Percentiles rank a stretch among this genome's conserved stretches.
These are phyloP conservation scores for Kwoniella sp. DNA, from an alignment of 768 basidiomycete genomes.

Conservation along the genomic window DNA sequence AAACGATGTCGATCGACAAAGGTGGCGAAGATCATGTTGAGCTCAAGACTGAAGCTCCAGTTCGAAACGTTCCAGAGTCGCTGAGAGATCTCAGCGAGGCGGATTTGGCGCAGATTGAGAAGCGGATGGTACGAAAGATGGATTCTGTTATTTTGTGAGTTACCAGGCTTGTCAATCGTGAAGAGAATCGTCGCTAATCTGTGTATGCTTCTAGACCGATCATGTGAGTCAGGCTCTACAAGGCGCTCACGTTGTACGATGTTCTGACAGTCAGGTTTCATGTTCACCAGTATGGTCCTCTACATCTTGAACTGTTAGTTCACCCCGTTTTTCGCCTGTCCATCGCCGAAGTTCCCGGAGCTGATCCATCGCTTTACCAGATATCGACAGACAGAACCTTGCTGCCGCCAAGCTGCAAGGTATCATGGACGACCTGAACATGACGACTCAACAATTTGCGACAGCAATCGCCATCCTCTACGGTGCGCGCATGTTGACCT, in stretches of 20 bases:
- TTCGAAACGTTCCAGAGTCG: slow-evolving; percentile 29
- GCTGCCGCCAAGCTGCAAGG: slow-evolving; percentile 46
- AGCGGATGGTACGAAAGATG: slow-evolving; percentile 42
- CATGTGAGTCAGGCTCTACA: slow-evolving; percentile 8
- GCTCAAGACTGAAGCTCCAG: not conserved
- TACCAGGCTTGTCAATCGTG: not conserved
- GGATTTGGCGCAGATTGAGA: slow-evolving; percentile 33
- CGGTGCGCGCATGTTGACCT: slow-evolving; percentile 4
- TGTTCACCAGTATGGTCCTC: slow-evolving; percentile 15
- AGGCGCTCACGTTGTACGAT: not conserved
- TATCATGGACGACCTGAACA: slow-evolving; percentile 46
- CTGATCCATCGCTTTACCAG: slow-evolving; percentile 15
- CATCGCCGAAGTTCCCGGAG: not conserved
- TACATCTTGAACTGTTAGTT: slow-evolving; percentile 43
- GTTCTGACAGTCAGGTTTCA: not conserved
- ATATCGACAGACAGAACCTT: slow-evolving; percentile 48
- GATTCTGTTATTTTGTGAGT: slow-evolving; percentile 43
- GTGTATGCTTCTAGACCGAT: slow-evolving; percentile 4
- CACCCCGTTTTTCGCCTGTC: not conserved
- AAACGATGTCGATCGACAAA: not conserved
- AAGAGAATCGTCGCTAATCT: not conserved
- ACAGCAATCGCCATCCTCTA: slow-evolving; percentile 49
- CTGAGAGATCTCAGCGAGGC: slow-evolving; percentile 25
- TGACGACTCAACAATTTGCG: slow-evolving; percentile 45
- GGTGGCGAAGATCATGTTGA: not conserved